Evolutionary conservation across 257 asterid genomes (phyloP).

Genomic region (Solanum acaule): DNA sequence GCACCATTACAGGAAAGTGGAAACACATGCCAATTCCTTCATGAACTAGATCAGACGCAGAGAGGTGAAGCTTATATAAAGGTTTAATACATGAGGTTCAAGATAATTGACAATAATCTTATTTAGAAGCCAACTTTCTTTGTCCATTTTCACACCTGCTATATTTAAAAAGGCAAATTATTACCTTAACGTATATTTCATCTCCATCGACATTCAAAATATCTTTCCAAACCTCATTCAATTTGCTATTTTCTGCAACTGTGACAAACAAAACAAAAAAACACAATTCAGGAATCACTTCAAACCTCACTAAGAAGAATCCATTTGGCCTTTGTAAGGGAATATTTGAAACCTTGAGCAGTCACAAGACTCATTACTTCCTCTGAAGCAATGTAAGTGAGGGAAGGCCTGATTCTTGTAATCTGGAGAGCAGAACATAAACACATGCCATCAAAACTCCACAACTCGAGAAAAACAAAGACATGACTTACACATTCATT

Average conservation of each 20-base stretch:
- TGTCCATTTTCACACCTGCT: background rate
- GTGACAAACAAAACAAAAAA: conserved; percentile 8
- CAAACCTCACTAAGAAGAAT: background rate
- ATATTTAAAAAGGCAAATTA: background rate
- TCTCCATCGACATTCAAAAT: conserved; percentile 89
- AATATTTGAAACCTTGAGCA: conserved; percentile 66
- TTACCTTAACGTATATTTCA: conserved; percentile 92
- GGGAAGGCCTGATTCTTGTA: conserved; percentile 72
- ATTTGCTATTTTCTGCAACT: conserved; percentile 80
- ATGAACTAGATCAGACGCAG: background rate
- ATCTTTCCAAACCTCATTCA: conserved; percentile 95
- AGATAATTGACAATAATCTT: background rate
- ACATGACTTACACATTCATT: background rate
- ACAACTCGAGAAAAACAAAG: background rate
- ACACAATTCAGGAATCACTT: background rate
- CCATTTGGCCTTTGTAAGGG: background rate
- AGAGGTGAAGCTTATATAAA: background rate
- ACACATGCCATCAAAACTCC: background rate
- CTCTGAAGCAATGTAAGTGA: conserved; percentile 83
- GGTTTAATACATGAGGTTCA: background rate
- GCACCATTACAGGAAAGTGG: background rate
- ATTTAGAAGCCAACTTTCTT: background rate
- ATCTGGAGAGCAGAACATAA: conserved; percentile 35
- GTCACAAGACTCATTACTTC: conserved; percentile 98
- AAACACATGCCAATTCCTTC: background rate